Percentiles rank a stretch among this genome's conserved stretches.
Conservation (phyloP, 192 early-diverging fungal genomes). For the Lunasporangiospora selenospora region DNA sequence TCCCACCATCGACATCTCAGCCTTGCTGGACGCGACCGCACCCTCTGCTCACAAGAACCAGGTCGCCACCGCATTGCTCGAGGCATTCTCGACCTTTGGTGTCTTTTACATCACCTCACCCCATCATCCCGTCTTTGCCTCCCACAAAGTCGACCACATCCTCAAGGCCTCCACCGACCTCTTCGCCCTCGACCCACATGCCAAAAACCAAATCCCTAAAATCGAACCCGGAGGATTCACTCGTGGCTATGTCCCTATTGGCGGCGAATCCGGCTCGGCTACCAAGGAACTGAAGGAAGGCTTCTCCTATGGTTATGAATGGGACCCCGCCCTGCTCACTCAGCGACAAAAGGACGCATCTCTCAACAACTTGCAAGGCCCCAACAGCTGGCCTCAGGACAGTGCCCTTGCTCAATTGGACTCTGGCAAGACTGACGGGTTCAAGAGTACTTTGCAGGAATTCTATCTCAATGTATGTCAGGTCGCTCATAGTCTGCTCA, state of each 20-base stretch:
- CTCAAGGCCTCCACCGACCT: constrained; percentile 33
- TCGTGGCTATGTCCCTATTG: constrained; percentile 52
- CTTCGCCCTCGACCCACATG: constrained; percentile 36
- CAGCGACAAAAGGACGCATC: constrained; percentile 7
- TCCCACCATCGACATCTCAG: constrained; percentile 40
- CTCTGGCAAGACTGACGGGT: constrained; percentile 8
- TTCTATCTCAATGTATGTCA: constrained; percentile 49
- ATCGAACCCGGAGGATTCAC: constrained; percentile 54
- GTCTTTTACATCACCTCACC: constrained; percentile 51
- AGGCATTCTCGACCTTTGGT: constrained; percentile 38
- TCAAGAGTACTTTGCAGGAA: constrained; percentile 25
- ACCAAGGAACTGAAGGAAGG: constrained; percentile 67
- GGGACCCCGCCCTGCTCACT: constrained; percentile 9
- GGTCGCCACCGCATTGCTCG: constrained; percentile 24
- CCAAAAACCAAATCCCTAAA: constrained; percentile 45
- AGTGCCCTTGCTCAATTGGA: constrained; percentile 27
- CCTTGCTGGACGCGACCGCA: constrained; percentile 7
- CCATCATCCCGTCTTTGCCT: constrained; percentile 32
- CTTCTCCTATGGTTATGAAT: constrained; percentile 62
- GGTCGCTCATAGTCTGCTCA: constrained; percentile 49
- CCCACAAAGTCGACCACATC: constrained; percentile 4
- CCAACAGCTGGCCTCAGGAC: constrained; percentile 55
- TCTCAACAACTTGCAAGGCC: constrained; percentile 57
- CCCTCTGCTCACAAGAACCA: neutral
- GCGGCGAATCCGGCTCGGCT: constrained; percentile 57